phyloP scores from a whole-genome alignment of 2,329 filamentous ascomycete genomes.

The Talaromyces sp. region DNA sequence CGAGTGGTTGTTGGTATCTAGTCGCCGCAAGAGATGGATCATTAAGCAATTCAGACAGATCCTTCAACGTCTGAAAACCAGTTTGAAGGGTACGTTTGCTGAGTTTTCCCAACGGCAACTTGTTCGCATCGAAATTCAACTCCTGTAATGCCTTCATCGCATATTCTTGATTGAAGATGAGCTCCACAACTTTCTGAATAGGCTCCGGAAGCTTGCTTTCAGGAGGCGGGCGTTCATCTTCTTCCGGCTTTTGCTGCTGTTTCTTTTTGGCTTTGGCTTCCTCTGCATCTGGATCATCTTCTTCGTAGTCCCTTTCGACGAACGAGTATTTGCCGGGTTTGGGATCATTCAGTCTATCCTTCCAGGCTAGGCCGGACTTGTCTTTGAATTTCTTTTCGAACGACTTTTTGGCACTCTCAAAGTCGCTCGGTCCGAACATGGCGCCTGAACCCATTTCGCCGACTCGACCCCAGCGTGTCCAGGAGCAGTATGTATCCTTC shows the following conservation, averaged over 20 bases:
- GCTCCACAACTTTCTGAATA: slow-evolving; percentile 64
- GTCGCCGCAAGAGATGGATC: slow-evolving; percentile 45
- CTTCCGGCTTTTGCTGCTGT: slow-evolving; percentile 30
- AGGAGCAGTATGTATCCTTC: slow-evolving; percentile 43
- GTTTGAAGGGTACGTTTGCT: slow-evolving; percentile 70
- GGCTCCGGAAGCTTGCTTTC: slow-evolving; percentile 56
- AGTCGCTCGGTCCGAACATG: slow-evolving; percentile 34
- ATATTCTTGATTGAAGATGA: slow-evolving; percentile 76
- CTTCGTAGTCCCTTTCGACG: slow-evolving; percentile 70
- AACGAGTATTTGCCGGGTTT: slow-evolving; percentile 67
- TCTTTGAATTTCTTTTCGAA: slow-evolving; percentile 56
- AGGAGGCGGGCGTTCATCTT: slow-evolving; percentile 36
- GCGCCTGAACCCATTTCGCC: slow-evolving; percentile 48
- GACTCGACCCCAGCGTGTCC: slow-evolving; percentile 79
- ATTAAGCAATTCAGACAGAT: slow-evolving; percentile 63
- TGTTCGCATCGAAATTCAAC: slow-evolving; percentile 50
- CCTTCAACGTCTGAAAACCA: slow-evolving; percentile 72
- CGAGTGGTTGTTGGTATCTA: slow-evolving; percentile 38
- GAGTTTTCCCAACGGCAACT: slow-evolving; percentile 77
- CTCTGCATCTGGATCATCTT: slow-evolving; percentile 47
- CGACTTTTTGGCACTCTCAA: slow-evolving; percentile 37
- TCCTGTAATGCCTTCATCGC: slow-evolving; percentile 54
- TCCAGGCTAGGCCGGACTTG: slow-evolving; percentile 51
- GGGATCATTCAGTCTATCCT: slow-evolving; percentile 42
- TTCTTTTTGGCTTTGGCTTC: slow-evolving; percentile 44